Base-by-base conservation (phyloP, 139 green algal genomes). In the Chlorella sp. region DNA sequence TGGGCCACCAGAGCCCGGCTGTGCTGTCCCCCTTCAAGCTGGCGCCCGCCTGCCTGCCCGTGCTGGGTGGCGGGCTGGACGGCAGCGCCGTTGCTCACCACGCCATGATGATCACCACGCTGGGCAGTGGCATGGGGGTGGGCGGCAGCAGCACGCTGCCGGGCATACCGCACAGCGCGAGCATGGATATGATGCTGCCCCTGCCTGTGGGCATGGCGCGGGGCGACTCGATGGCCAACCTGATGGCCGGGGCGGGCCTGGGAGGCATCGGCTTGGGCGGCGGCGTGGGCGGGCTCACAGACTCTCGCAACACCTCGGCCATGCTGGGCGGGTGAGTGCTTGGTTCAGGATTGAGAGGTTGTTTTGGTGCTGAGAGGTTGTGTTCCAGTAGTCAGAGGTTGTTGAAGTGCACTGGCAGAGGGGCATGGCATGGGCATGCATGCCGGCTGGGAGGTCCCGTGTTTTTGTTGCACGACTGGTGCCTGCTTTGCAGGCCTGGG, bases 291-390 rank as follows among this genome's bases (percentile, higher is more conserved):
- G 73, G 73, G n/a, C 57, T 86, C 53, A 60, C 82, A 0, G 61
- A 64, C 14, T 88, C 84, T 30, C 84, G 84, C 66, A 81, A 80
- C 39, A 76, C 84, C 3, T 81, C 68, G 28, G 84, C 61, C 66
- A 81, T 88, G 84, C 84, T 88, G 84, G 84, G 39, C 15, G 84
- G 84, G 84, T 88, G 66, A 80, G 84, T 77, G 83, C 22, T 37
- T 78, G 3, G n/a, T n/a, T n/a, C n/a, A n/a, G n/a, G n/a, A n/a
- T n/a, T n/a, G n/a, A n/a, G n/a, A n/a, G n/a, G n/a, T n/a, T n/a
- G n/a, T n/a, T n/a, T n/a, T n/a, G n/a, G n/a, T n/a, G n/a, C n/a
- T n/a, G n/a, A n/a, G n/a, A n/a, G n/a, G n/a, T n/a, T n/a, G n/a
- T n/a, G n/a, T n/a, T n/a, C n/a, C n/a, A n/a, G n/a, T n/a, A n/a